Conservation (phyloP, 805 yeast genomes). For the Hanseniaspora pseudoguilliermondii region DNA sequence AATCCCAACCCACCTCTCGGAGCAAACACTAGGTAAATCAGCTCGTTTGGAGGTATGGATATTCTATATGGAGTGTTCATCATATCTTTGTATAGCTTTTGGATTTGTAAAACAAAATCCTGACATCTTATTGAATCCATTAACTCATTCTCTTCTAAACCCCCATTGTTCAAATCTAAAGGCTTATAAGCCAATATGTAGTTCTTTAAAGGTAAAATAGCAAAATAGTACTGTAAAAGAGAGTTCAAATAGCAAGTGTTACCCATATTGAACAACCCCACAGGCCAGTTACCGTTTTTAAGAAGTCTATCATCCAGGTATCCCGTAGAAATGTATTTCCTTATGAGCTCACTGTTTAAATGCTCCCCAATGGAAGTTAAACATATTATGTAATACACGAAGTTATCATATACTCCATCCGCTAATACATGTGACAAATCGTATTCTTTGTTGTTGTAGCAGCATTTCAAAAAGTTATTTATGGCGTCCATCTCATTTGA, state of each 20-base stretch:
- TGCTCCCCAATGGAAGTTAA: background rate
- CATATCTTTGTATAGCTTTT: conserved; percentile 57
- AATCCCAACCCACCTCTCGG: conserved; percentile 27
- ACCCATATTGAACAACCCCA: conserved; percentile 87
- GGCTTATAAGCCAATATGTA: conserved; percentile 46
- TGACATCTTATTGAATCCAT: conserved; percentile 68
- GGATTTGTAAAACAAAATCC: conserved; percentile 64
- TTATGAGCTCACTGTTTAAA: conserved; percentile 31
- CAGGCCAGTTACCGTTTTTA: conserved; percentile 66
- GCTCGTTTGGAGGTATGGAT: conserved; percentile 68
- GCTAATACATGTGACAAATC: background rate
- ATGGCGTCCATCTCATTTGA: conserved; percentile 31
- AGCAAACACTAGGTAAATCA: conserved; percentile 78
- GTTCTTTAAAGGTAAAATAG: conserved; percentile 67
- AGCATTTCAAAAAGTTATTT: background rate
- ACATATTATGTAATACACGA: background rate
- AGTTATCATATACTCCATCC: conserved; percentile 3
- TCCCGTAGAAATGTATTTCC: conserved; percentile 49
- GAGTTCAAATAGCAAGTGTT: conserved; percentile 93
- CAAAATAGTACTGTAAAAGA: conserved; percentile 76
- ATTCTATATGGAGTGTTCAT: conserved; percentile 48
- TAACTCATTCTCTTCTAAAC: conserved; percentile 55
- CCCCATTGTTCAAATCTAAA: conserved; percentile 22
- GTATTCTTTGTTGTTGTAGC: conserved; percentile 4
- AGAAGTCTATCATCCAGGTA: conserved; percentile 44